Evolutionary conservation across 805 yeast species (phyloP), one percentile per base, ranked within the genome.

Genomic region (Saccharomycopsis sp.): DNA sequence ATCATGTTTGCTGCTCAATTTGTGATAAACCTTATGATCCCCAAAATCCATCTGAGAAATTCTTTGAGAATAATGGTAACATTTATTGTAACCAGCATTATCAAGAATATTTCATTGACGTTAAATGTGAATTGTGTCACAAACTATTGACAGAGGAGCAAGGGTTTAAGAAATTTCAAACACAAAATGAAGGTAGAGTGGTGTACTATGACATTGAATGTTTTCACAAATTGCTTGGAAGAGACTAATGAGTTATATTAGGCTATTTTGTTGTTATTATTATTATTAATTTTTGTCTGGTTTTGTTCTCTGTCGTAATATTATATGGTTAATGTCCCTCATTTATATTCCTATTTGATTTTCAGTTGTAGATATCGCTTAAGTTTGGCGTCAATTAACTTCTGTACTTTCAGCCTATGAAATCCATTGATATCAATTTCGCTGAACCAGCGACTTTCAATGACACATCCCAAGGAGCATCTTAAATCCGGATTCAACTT

Each of bases 71-170:
- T 59, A 78, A 83, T 17, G 79, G 80, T 49, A 72, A 77, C 47
- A 79, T 93, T 9, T 90, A 81, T 63, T 93, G 98, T 61, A 95
- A 87, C 57, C 85, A 74, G 57, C 97, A 93, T 62, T 93, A 38
- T 4, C 4, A 8, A 14, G 23, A 38, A 31, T 23, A 38, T 14
- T 43, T 37, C 21, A 19, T 43, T 16, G 19, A 37, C 13, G 16
- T 43, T 23, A 20, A n/a, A 20, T 43, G 47, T 24, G 38, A 13
- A 16, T 14, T 13, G 8, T 43, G 47, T 38, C 35, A 28, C 8
- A 7, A 13, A 17, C 27, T 20, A 8, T 16, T 43, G 14, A 8
- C 24, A 11, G n/a, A 38, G n/a, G 41, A 23, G 6, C 20, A 32
- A 6, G 17, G 36, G 13, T 20, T 43, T 23, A 43, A 43, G 47